These are phyloP conservation scores for Coemansia sp. DNA, from an alignment of 192 early-diverging fungal species.

Conservation along the genomic window DNA sequence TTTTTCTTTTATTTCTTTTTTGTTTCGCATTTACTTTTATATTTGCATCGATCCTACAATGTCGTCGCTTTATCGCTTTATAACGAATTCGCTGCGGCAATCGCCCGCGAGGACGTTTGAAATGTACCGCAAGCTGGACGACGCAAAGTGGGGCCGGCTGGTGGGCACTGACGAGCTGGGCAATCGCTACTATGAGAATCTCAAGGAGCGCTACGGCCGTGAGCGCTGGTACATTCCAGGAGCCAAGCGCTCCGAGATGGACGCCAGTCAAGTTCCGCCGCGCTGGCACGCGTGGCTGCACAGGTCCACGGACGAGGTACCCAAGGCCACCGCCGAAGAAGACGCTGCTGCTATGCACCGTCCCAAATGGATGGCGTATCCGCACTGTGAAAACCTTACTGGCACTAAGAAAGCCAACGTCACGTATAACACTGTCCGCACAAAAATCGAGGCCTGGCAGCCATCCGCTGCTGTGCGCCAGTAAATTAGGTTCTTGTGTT, in stretches of 20 bases:
- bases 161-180: conserved; percentile 72
- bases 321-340: conserved; percentile 22
- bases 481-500: conserved; percentile 1
- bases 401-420: conserved; percentile 47
- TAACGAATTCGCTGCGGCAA: conserved; percentile 40
- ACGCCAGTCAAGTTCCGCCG: conserved; percentile 68
- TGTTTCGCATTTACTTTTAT: background rate
- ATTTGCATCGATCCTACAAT: conserved; percentile 8
- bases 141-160: conserved; percentile 66
- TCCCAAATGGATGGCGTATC: conserved; percentile 52
- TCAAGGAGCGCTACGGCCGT: conserved; percentile 72
- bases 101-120: conserved; percentile 52
- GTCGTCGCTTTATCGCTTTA: conserved; percentile 40
- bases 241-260: conserved; percentile 45
- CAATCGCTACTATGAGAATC: conserved; percentile 76
- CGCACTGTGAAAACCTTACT: conserved; percentile 52
- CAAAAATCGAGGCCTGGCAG: conserved; percentile 49
- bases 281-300: conserved; percentile 66
- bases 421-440: conserved; percentile 53
- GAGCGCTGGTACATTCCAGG: conserved; percentile 77
- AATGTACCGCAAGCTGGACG: conserved; percentile 51
- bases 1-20: background rate
- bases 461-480: conserved; percentile 23
- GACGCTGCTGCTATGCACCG: conserved; percentile 28
- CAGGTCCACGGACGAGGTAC: conserved; percentile 46